Evolutionary conservation across 2,329 filamentous ascomycete genomes (phyloP).

Genomic region (Macrophomina pseudophaseolina): DNA sequence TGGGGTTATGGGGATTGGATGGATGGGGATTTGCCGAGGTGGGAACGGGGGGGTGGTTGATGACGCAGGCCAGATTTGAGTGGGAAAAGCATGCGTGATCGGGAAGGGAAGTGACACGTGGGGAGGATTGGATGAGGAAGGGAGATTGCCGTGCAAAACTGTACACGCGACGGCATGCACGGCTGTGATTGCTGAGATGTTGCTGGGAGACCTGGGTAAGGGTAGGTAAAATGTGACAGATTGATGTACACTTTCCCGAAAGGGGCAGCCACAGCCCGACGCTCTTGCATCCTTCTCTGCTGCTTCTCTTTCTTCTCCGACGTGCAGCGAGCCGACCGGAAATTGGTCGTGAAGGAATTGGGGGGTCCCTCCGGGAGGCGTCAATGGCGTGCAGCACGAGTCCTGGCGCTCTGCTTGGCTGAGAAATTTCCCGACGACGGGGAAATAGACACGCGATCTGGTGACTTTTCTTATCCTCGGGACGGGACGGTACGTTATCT

Average conservation of each 20-base stretch:
- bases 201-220: background rate
- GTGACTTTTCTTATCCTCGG: background rate
- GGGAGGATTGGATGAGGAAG: background rate
- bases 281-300: too few relatives aligned
- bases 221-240: background rate
- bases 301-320: too few relatives aligned
- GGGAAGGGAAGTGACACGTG: background rate
- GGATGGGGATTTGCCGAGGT: background rate
- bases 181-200: background rate
- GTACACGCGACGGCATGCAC: background rate
- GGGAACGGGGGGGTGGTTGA: background rate
- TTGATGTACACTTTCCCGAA: too few relatives aligned
- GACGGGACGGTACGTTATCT: background rate
- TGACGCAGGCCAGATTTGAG: background rate
- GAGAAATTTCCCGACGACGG: background rate
- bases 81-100: background rate
- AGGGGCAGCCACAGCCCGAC: too few relatives aligned
- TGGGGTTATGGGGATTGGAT: background rate
- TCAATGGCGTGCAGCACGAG: background rate
- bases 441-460: background rate
- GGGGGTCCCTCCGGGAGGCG: background rate
- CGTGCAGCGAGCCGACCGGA: background rate
- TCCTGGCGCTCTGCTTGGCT: background rate
- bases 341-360: background rate
- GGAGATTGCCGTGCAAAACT: background rate